Evolutionary conservation across 2,329 filamentous ascomycete species (phyloP).

Genomic region (Dothidotthia symphoricarpi): DNA sequence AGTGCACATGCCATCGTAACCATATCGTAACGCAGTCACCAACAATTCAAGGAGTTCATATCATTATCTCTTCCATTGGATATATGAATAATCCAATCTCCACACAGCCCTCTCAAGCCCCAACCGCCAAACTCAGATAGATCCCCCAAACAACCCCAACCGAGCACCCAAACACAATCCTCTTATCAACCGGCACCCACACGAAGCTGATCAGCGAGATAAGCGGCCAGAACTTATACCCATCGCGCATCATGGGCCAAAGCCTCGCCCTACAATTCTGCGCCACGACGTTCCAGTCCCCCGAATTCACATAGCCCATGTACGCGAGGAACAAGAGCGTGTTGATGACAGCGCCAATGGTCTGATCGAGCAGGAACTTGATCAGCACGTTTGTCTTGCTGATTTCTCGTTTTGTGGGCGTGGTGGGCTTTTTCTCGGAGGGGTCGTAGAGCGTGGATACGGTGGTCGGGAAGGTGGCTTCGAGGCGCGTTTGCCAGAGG

Average conservation of each 20-base stretch:
- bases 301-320: constrained; percentile 52
- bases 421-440: constrained; percentile 30
- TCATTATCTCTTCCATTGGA: no score
- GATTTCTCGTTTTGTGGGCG: constrained; percentile 34
- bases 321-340: constrained; percentile 62
- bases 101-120: no score
- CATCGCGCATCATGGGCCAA: constrained; percentile 55
- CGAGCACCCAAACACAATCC: constrained; percentile 68
- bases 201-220: constrained; percentile 70
- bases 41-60: no score
- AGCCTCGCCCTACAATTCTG: constrained; percentile 53
- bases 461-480: constrained; percentile 67
- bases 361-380: constrained; percentile 70
- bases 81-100: no score
- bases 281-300: constrained; percentile 31
- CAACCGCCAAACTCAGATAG: constrained; percentile 67
- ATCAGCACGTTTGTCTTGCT: constrained; percentile 63
- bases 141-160: constrained; percentile 74
- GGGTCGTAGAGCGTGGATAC: constrained; percentile 31
- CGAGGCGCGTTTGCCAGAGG: constrained; percentile 79
- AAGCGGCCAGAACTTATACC: constrained; percentile 70
- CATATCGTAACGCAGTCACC: no score
- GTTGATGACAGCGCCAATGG: constrained; percentile 63
- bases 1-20: no score
- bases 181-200: constrained; percentile 67